A percentile compares a stretch with the other conserved stretches of the same genome.
These are phyloP conservation scores for Sporothrix phasma DNA, from an alignment of 2,329 filamentous ascomycete species.

Conservation along the genomic window DNA sequence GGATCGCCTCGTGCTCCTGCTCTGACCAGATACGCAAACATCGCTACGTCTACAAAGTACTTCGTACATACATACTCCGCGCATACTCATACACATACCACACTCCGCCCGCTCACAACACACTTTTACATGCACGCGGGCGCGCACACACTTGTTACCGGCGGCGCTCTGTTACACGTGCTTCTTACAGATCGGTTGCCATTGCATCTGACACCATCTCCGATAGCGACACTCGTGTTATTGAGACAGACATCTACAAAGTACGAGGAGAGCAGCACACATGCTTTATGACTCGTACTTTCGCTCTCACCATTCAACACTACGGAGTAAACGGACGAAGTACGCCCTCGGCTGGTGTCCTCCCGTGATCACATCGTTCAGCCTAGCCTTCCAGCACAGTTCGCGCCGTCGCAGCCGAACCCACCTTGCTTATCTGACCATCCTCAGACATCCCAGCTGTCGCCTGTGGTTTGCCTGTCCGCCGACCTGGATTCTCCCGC, in stretches of 20 bases:
- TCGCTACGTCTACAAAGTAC: background rate
- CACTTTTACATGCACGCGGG: background rate
- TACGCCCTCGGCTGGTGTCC: background rate
- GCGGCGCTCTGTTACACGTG: background rate
- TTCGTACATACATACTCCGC: no score
- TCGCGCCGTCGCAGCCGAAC: slow-evolving; percentile 7
- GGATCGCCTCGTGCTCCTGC: background rate
- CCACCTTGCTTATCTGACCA: slow-evolving; percentile 3
- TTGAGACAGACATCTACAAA: background rate
- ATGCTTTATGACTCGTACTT: background rate
- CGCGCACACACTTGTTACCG: background rate
- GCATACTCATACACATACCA: background rate
- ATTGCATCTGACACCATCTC: background rate
- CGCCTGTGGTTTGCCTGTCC: background rate
- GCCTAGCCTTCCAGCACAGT: background rate
- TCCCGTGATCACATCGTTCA: background rate
- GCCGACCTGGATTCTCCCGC: background rate
- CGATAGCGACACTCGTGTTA: background rate
- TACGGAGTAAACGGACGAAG: no score
- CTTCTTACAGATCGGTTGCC: background rate
- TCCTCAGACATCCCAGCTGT: background rate
- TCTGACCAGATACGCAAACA: background rate
- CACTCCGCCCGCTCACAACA: background rate
- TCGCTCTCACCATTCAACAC: no score
- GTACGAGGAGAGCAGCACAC: background rate